Evolutionary conservation across 1,284 basidiomycete genomes (phyloP).

Genomic region (Trichosporon faecale): DNA sequence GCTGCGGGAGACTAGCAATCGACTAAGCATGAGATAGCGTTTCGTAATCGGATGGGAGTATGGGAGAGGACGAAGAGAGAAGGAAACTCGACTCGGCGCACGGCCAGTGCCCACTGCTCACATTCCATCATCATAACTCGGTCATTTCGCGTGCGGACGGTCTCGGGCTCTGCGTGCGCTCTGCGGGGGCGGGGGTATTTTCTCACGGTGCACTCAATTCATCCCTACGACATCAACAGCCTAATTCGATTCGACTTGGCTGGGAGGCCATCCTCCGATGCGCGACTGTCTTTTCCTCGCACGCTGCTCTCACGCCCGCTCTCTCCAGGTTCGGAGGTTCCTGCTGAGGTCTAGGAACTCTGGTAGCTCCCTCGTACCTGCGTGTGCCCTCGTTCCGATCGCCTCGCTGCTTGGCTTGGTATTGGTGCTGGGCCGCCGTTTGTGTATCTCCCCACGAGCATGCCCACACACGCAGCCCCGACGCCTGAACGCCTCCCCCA

Average conservation of each 20-base stretch:
- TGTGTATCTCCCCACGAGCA: neutral
- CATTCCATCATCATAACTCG: neutral
- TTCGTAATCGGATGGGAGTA: neutral
- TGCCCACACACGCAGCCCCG: neutral
- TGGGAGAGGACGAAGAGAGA: neutral
- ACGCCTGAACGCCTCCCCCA: neutral
- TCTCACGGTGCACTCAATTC: neutral
- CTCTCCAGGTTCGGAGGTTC: neutral
- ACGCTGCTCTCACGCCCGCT: neutral
- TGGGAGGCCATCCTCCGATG: neutral
- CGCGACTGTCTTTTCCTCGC: neutral
- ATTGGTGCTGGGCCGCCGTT: neutral
- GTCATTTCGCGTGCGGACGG: neutral
- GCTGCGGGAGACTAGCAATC: neutral
- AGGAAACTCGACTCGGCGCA: neutral
- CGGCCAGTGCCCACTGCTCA: neutral
- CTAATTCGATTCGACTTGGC: neutral
- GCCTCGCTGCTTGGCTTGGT: neutral
- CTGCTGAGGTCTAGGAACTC: neutral
- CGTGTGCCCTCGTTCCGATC: neutral
- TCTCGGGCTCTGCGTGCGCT: neutral
- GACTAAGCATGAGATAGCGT: constrained; percentile 5
- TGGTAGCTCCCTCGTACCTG: neutral
- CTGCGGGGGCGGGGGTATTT: neutral
- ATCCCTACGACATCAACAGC: neutral